Evolutionary conservation across 768 basidiomycete genomes (phyloP), one percentile per base, ranked within the genome.

Genomic region (Tylopilus felleus): DNA sequence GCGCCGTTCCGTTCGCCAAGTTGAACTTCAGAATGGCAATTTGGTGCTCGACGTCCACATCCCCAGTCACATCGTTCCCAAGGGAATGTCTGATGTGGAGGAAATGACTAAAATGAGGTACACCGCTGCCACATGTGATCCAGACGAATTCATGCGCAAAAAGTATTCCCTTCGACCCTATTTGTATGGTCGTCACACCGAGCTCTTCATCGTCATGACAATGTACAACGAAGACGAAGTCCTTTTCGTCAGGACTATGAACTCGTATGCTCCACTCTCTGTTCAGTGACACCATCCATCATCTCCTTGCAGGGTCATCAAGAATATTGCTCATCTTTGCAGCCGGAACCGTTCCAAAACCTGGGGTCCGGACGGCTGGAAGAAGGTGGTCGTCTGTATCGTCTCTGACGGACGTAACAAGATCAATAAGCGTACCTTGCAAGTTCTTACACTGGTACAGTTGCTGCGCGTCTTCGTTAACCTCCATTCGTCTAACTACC

Each of bases 211-310:
- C 61, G 93, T 95, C 39, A 90, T 96, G 84, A 96, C 93, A 41
- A 95, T 96, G 92, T 91, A 91, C 70, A 95, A 95, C 68, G 93
- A 97, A 74, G 90, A 91, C 65, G 88, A 91, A 65, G 75, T 85
- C 9, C 75, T 90, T 25, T 92, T 91, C 67, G 75, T 76, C 65
- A 81, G 78, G 65, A 93, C 90, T 12, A 91, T 93, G 88, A 91
- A 92, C 61, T 82, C 88, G 85, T 87, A 64, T 64, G 86, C 77
- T 40, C 39, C 22, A 5, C 22, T 48, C 41, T 51, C 40, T 7
- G 13, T 49, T 17, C 22, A 35, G 27, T 31, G 21, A 29, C 52
- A 56, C 42, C 41, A 50, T 50, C 44, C 14, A 29, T 59, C 53
- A 57, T 52, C 45, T 54, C 43, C 52, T 47, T 51, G 10, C 55